Evolutionary conservation across 2,329 filamentous ascomycete species (phyloP), one percentile per base, ranked within the genome.

Genomic region (Xylaria sp.): DNA sequence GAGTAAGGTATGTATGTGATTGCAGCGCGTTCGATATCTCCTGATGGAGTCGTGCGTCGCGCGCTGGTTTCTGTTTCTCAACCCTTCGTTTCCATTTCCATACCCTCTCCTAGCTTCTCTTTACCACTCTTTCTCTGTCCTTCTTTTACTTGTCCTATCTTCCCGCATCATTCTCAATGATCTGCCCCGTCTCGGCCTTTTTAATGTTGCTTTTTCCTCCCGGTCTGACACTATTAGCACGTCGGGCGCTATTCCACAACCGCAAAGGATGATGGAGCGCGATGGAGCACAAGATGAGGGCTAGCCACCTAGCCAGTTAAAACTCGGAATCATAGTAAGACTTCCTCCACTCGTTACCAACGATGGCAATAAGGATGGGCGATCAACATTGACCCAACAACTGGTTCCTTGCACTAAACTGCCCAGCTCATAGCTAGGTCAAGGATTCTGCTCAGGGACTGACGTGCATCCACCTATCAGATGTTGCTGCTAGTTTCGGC

Each of bases 241-340:
- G 20, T 46, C 25, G 44, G 44, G 48, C 57, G 31, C 54, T 20
- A 55, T 39, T 37, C 60, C 37, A 31, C 44, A 54, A 52, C 34
- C 28, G 37, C 59, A 34, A 31, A 65, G 51, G 34, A 56, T 50
- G 62, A 62, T 46, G 41, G 44, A 52, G 51, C n/a, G 56, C 51
- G 31, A 62, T 46, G 41, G 44, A 52, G 51, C n/a, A 39, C 13
- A 46, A 69, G 66, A 69, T 69, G 66, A 69, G 63, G 13, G 51
- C 62, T 25, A 37, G 37, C 46, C 12, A 54, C 18, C 1, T 44
- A 54, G 2, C 66, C 66, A 69, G 59, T 69, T 12, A 69, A 52
- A 55, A 20, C 8, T 39, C 28, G 15, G 25, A 1, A 9, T 48
- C n/a, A 23, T 28, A 7, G 9, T 34, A 28, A 20, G 28, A n/a